Base-by-base conservation (phyloP, 148 eudicot genomes). In the Rhododendron henanense region DNA sequence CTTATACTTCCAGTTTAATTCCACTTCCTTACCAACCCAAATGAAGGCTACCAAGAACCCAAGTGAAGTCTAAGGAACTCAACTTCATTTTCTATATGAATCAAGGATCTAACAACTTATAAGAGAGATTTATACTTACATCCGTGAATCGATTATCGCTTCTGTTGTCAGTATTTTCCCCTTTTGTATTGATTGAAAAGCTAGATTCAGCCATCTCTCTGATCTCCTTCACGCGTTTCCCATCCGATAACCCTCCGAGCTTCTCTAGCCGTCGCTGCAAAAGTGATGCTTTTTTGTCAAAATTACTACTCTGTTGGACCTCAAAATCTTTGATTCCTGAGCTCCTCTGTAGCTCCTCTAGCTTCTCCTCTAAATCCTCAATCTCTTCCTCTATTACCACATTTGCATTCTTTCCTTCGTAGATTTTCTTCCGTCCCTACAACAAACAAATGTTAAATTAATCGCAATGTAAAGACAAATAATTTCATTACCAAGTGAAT, bases 361-460 rank as follows among this genome's bases (percentile, higher is more conserved):
- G 88, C 88, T 90, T 95, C 78, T 90, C 91, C 41, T 90, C 88
- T 63, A 95, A 89, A 83, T 91, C 95, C 71, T 92, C 92, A 57
- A 96, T 94, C 88, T 95, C 98, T 63, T 90, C 92, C 73, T 94
- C 92, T 50, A 93, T 47, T 4, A 91, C 94, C 37, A 44, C 69
- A 74, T 88, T 90, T 63, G 37, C 92, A 81, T 87, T 91, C 84
- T 89, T 81, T 41, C 94, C 98, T 89, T 97, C 93, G n/a, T 84
- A 84, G 4, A 93, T 92, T 88, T 93, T 95, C 90, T 94, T 88
- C 90, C 91, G 94, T 79, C 98, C 98, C 99, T 97, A 55, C 75
- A 83, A 67, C n/a, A 67, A 81, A 82, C 7, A 67, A 81, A 82
- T 4, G 67, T 47, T 85, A 82, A 16, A 55, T 74, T 37, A 75